A percentile compares a stretch with the other conserved stretches of the same genome.
Evolutionary conservation across 75 land plant genomes (phyloP).

Genomic region (Pinus tabuliformis): DNA sequence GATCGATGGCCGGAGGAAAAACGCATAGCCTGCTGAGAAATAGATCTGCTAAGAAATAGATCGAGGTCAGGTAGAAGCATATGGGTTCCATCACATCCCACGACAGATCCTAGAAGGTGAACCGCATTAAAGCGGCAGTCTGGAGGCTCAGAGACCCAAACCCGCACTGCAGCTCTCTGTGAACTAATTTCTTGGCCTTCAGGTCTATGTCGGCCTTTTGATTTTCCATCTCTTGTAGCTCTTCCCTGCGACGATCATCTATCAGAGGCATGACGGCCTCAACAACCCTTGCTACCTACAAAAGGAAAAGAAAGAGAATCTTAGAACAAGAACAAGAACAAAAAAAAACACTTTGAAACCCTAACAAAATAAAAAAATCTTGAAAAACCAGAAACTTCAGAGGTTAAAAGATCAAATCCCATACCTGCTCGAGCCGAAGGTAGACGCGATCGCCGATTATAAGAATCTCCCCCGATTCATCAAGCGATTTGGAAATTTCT

Average conservation of each 20-base stretch:
- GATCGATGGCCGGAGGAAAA: slow-evolving; percentile 61
- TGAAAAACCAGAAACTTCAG: neutral
- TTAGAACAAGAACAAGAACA: neutral
- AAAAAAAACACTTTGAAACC: neutral
- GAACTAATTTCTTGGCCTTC: slow-evolving; percentile 44
- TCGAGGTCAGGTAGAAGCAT: slow-evolving; percentile 62
- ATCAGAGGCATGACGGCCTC: slow-evolving; percentile 38
- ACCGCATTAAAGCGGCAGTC: slow-evolving; percentile 62
- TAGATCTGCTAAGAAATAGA: slow-evolving; percentile 32
- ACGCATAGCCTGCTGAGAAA: slow-evolving; percentile 54
- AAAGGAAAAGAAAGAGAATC: neutral
- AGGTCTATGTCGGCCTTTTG: slow-evolving; percentile 62
- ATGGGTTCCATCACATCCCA: slow-evolving; percentile 98
- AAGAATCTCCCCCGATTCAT: slow-evolving; percentile 65
- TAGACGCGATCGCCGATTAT: slow-evolving; percentile 57
- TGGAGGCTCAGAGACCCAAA: slow-evolving; percentile 45
- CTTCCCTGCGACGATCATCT: slow-evolving; percentile 36
- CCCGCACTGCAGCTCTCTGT: slow-evolving; percentile 57
- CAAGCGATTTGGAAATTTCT: slow-evolving; percentile 37
- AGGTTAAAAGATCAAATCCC: neutral
- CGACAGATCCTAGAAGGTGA: slow-evolving; percentile 89
- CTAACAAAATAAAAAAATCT: neutral
- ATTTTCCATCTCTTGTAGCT: slow-evolving; percentile 48
- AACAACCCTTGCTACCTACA: slow-evolving; percentile 60
- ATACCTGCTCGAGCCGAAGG: slow-evolving; percentile 70